Base-by-base conservation (phyloP, 805 yeast genomes). In the Zygosaccharomyces siamensis region DNA sequence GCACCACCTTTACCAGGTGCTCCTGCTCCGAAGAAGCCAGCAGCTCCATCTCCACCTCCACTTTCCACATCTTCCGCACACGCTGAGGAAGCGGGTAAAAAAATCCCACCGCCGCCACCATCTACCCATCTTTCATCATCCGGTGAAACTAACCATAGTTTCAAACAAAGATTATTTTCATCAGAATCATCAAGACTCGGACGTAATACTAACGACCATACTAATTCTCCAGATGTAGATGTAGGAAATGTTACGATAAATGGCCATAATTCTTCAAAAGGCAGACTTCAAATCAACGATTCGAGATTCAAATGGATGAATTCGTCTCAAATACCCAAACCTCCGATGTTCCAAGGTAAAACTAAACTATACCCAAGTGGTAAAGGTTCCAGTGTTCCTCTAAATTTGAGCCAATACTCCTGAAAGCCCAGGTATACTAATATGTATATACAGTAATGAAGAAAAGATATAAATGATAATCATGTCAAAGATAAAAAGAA, bases 301-400 rank as follows among this genome's bases (percentile, higher is more conserved):
- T 65, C 66, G 26, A 72, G 90, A 57, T 89, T 83, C 72, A 78
- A 75, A 55, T 90, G 88, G 73, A 62, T 72, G 3, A 86, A 86
- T 63, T 75, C 77, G 14, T 67, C 70, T 38, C 84, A 88, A 21
- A 72, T 93, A 39, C 98, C 99, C 0, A 81, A 80, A 57, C 98
- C 99, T n/a, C 75, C 98, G 56, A 76, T 78, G 43, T 89, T 86
- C 61, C 81, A 78, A 45, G 86, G 83, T 3, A 76, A 76, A 41
- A 77, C 77, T 50, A 89, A 92, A 64, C 71, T 89, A 55, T 93
- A 93, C 69, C 97, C 98, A 14, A 87, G 96, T 68, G 98, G 98
- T 11, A 77, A 96, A 58, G 98, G 98, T 3, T 80, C 89, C 26
- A 86, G 96, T 30, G 93, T 90, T 32, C 97, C 97, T 0, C 70